Percentiles rank a stretch among this genome's conserved stretches.
phyloP scores from a whole-genome alignment of 441 rosid species.

The Flueggea neowawraea region DNA sequence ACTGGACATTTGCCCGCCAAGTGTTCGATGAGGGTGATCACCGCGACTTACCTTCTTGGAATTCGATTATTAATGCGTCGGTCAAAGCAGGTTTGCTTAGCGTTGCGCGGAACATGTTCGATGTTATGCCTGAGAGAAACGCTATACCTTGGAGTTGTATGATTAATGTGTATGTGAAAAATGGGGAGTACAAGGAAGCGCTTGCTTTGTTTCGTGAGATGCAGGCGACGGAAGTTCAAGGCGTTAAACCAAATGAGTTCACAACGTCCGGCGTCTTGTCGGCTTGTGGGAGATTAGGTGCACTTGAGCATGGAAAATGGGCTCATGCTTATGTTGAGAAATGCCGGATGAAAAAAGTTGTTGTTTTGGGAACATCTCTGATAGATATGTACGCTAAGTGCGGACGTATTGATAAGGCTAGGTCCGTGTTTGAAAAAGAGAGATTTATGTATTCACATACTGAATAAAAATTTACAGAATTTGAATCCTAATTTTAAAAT shows the following conservation, averaged over 20 bases:
- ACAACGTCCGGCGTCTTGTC: slow-evolving; percentile 65
- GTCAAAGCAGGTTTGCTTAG: slow-evolving; percentile 4
- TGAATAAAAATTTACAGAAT: no score
- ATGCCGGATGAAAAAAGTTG: slow-evolving; percentile 31
- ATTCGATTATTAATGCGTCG: slow-evolving; percentile 2
- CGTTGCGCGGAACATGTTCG: slow-evolving; percentile 10
- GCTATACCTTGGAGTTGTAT: slow-evolving; percentile 13
- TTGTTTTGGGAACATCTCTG: slow-evolving; percentile 49
- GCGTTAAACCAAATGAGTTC: slow-evolving; percentile 50
- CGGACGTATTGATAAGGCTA: slow-evolving; percentile 60
- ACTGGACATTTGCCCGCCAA: slow-evolving; percentile 3
- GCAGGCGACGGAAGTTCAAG: slow-evolving; percentile 36
- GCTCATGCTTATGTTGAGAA: slow-evolving; percentile 39
- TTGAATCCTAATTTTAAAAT: no score
- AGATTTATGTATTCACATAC: no score
- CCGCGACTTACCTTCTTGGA: slow-evolving; percentile 8
- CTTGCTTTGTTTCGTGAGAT: slow-evolving; percentile 9
- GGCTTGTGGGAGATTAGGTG: slow-evolving; percentile 66
- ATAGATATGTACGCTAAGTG: slow-evolving; percentile 80
- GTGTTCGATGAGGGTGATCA: slow-evolving; percentile 4
- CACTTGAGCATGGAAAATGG: slow-evolving; percentile 48
- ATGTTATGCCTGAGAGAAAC: slow-evolving; percentile 11
- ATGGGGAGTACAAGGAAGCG: slow-evolving; percentile 8
- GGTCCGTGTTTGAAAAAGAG: slow-evolving; percentile 30
- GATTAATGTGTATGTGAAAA: slow-evolving; percentile 6